A percentile compares a stretch with the other conserved stretches of the same genome.
These are phyloP conservation scores for Catharanthus roseus DNA, from an alignment of 257 asterid species.

Conservation along the genomic window DNA sequence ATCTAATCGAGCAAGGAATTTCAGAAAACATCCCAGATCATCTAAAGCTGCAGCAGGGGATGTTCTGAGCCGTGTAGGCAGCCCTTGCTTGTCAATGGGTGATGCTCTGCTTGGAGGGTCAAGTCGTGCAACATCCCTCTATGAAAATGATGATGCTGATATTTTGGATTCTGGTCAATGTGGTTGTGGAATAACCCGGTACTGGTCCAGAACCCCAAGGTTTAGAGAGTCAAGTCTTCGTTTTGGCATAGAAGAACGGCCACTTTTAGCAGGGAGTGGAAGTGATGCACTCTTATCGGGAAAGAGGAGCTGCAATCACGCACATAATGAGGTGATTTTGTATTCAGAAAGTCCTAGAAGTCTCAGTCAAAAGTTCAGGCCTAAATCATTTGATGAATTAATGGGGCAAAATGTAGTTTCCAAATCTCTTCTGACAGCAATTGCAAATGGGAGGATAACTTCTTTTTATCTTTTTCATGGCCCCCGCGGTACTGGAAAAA, in stretches of 20 bases:
- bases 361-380: slow-evolving; percentile 60
- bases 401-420: slow-evolving; percentile 64
- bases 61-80: slow-evolving; percentile 34
- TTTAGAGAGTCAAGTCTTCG: slow-evolving; percentile 36
- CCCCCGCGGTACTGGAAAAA: slow-evolving; percentile 90
- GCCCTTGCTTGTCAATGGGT: slow-evolving; percentile 39
- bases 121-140: slow-evolving; percentile 26
- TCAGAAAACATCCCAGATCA: slow-evolving; percentile 24
- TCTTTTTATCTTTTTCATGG: slow-evolving; percentile 74
- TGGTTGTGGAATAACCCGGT: slow-evolving; percentile 74
- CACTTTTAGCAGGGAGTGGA: slow-evolving; percentile 40
- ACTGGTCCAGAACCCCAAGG: slow-evolving; percentile 64
- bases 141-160: slow-evolving; percentile 41
- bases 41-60: slow-evolving; percentile 37
- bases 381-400: slow-evolving; percentile 66
- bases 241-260: slow-evolving; percentile 41
- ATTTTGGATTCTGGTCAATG: slow-evolving; percentile 43
- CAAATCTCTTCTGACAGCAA: slow-evolving; percentile 53
- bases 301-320: slow-evolving; percentile 21
- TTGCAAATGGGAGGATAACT: slow-evolving; percentile 41
- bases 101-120: slow-evolving; percentile 31
- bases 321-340: slow-evolving; percentile 24
- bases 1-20: slow-evolving; percentile 21
- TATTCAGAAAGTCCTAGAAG: slow-evolving; percentile 52
- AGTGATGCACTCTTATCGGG: slow-evolving; percentile 18